Percentiles rank a stretch among this genome's conserved stretches.
phyloP scores from a whole-genome alignment of 106 monocot genomes.

The Dendrobium catenatum region DNA sequence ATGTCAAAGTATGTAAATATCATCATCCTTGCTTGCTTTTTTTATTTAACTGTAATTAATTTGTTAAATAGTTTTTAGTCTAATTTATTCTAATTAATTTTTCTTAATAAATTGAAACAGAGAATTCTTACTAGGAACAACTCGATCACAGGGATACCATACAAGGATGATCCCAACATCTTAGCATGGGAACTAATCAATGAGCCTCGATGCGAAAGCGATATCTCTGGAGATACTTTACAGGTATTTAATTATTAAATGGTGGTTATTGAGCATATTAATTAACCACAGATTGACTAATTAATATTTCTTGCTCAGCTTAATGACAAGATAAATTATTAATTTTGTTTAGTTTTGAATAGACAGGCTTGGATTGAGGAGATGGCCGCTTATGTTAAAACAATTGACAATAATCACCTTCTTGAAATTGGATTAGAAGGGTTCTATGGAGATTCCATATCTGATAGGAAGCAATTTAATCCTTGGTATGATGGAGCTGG shows the following conservation, averaged over 20 bases:
- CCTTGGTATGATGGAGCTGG: conserved; percentile 38
- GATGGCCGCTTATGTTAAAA: conserved; percentile 54
- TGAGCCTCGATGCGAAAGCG: conserved; percentile 46
- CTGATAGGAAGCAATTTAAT: conserved; percentile 43
- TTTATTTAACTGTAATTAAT: not conserved
- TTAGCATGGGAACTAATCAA: conserved; percentile 62
- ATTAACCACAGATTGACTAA: too few species aligned
- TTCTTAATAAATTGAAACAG: conserved; percentile 7
- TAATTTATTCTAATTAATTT: not conserved
- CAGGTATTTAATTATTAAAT: too few species aligned
- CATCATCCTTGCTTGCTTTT: not conserved
- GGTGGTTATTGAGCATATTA: too few species aligned
- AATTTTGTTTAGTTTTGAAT: too few species aligned
- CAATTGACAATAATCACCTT: conserved; percentile 53
- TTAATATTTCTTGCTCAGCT: too few species aligned
- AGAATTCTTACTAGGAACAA: conserved; percentile 40
- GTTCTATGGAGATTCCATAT: conserved; percentile 51
- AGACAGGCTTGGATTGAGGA: conserved; percentile 50
- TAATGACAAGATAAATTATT: too few species aligned
- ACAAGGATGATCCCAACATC: conserved; percentile 49
- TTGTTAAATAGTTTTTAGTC: too few species aligned
- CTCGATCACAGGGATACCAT: conserved; percentile 32
- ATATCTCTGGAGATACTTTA: conserved; percentile 23
- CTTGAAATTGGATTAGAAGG: conserved; percentile 58
- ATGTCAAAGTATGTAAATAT: conserved; percentile 34